Base-by-base conservation (phyloP, 2,329 filamentous ascomycete species). In the Plenodomus biglobosus region DNA sequence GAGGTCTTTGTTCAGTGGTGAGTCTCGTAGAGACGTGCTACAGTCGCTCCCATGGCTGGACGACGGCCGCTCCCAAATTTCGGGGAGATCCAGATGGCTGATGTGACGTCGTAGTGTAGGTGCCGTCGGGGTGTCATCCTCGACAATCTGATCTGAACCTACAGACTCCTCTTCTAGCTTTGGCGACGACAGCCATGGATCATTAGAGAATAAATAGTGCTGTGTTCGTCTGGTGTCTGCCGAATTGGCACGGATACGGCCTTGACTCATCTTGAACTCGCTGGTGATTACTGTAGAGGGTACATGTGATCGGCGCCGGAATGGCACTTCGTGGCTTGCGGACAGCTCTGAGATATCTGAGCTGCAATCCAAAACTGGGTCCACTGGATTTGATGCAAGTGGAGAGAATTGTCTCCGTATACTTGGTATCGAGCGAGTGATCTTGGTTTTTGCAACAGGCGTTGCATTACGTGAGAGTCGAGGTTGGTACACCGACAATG, bases 361-460 rank as follows among this genome's bases (percentile, higher is more conserved):
- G 13, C 48, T 11, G 18, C 48, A 38, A 21, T 66, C 61, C 11
- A 49, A 45, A 3, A 46, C 36, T 20, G 55, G 52, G 20, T 63
- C 55, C 6, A 70, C 61, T 15, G 69, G 68, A 52, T 72, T 61
- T 15, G 67, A 70, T 20, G 63, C 44, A 22, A 72, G 55, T 13
- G 69, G 69, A 1, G 61, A 64, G 38, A 71, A 70, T 18, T 58
- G 52, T 36, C 38, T 60, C 43, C 55, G 44, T 36, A 50, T 53
- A 36, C 49, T 55, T 18, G 56, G 50, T 39, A 62, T 47, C 13
- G 47, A 47, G 3, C 42, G 56, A 35, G 38, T 43, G 20, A 44
- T 21, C 11, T 47, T 43, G 8, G 35, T 40, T 3, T 24, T 46
- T 2, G 44, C 40, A 2, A 53, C 46, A 36, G 58, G 42, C 2